Evolutionary conservation across 1,139 yeast species (phyloP).

Genomic region (Sugiyamaella castrensis): DNA sequence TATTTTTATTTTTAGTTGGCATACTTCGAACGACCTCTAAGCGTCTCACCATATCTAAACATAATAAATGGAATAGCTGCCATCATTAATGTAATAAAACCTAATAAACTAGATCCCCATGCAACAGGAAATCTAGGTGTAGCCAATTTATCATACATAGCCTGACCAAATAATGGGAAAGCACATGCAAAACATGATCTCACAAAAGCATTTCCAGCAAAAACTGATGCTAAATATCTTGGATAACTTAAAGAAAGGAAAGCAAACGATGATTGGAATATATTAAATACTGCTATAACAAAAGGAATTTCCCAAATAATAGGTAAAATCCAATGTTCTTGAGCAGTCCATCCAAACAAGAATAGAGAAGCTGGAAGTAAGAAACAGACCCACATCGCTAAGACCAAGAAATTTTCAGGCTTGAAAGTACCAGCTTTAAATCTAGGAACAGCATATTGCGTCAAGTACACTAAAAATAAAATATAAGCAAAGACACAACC

Average conservation of each 20-base stretch:
- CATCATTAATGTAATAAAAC: slow-evolving; percentile 44
- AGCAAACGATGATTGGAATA: slow-evolving; percentile 68
- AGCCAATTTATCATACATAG: slow-evolving; percentile 46
- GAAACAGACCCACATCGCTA: slow-evolving; percentile 46
- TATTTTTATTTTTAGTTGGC: slow-evolving; percentile 22
- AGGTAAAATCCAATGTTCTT: slow-evolving; percentile 79
- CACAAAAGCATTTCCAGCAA: slow-evolving; percentile 52
- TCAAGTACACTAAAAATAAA: slow-evolving; percentile 18
- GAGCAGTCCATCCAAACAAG: slow-evolving; percentile 57
- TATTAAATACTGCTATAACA: slow-evolving; percentile 68
- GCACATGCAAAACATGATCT: slow-evolving; percentile 53
- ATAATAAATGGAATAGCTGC: slow-evolving; percentile 56
- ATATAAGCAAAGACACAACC: slow-evolving; percentile 41
- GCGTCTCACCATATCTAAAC: slow-evolving; percentile 50
- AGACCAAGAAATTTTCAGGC: slow-evolving; percentile 20
- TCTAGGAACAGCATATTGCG: slow-evolving; percentile 15
- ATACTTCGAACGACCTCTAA: slow-evolving; percentile 42
- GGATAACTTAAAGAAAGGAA: slow-evolving; percentile 74
- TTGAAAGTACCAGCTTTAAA: slow-evolving; percentile 16
- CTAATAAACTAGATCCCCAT: slow-evolving; percentile 54
- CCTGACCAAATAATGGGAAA: slow-evolving; percentile 54
- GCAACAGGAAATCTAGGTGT: slow-evolving; percentile 51
- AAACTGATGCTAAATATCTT: slow-evolving; percentile 60
- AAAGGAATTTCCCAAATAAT: slow-evolving; percentile 71
- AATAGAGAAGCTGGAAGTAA: slow-evolving; percentile 50